A percentile compares a stretch with the other conserved stretches of the same genome.
Evolutionary conservation across 192 early-diverging fungal species (phyloP).

Genomic region (Oehlia diaphana): DNA sequence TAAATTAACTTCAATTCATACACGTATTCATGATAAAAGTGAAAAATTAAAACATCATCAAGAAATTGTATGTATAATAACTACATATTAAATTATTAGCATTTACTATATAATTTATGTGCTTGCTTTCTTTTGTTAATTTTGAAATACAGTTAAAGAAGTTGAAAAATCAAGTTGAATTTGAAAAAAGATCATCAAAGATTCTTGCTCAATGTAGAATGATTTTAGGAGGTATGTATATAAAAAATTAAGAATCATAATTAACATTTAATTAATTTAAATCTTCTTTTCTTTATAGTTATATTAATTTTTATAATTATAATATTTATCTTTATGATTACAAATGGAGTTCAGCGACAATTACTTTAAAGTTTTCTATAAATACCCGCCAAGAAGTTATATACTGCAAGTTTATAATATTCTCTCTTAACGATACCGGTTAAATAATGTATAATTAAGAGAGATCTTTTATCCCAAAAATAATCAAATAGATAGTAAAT

Average conservation of each 20-base stretch:
- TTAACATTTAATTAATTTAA: no score
- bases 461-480: no score
- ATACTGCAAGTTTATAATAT: no score
- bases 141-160: not conserved
- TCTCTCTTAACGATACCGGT: no score
- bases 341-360: no score
- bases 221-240: conserved; percentile 10
- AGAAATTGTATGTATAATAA: not conserved
- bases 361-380: no score
- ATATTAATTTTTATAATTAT: no score
- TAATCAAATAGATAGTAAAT: no score
- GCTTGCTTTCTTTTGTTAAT: not conserved
- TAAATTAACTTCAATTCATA: not conserved
- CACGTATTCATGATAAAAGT: not conserved
- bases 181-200: not conserved
- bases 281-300: no score
- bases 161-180: conserved; percentile 22
- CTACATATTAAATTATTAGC: not conserved
- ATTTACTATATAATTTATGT: not conserved
- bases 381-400: no score
- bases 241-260: not conserved
- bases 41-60: conserved; percentile 12
- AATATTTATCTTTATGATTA: no score
- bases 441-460: no score
- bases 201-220: conserved; percentile 10